phyloP scores from a whole-genome alignment of 2,329 filamentous ascomycete species.

The Ustulina deusta region DNA sequence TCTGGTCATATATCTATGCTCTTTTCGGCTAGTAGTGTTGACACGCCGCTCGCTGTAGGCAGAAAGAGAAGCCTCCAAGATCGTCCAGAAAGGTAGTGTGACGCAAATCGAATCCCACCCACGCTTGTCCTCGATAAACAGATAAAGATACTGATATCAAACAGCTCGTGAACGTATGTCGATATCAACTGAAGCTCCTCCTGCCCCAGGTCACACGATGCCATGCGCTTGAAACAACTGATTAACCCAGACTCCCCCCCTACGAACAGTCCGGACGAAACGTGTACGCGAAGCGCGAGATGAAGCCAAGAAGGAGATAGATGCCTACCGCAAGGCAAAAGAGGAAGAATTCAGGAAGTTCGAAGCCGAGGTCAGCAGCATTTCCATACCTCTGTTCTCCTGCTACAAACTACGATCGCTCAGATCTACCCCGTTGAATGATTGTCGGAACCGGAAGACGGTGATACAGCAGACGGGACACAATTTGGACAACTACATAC shows the following conservation, averaged over 20 bases:
- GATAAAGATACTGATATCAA: slow-evolving; percentile 9
- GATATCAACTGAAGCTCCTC: slow-evolving; percentile 24
- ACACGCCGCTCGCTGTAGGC: slow-evolving; percentile 67
- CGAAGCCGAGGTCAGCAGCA: slow-evolving; percentile 71
- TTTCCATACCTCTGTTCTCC: not conserved
- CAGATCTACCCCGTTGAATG: not conserved
- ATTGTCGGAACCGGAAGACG: not conserved
- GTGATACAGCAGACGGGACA: slow-evolving; percentile 1
- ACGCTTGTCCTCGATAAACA: not conserved
- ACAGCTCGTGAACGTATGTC: slow-evolving; percentile 35
- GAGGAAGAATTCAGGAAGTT: slow-evolving; percentile 96
- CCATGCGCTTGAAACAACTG: not conserved
- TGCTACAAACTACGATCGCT: not conserved
- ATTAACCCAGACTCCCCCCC: slow-evolving; percentile 39
- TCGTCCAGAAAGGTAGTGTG: slow-evolving; percentile 88
- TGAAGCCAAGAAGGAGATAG: slow-evolving; percentile 98
- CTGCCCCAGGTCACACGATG: slow-evolving; percentile 11
- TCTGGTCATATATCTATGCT: not conserved
- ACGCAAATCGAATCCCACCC: slow-evolving; percentile 8
- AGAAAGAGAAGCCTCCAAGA: slow-evolving; percentile 98
- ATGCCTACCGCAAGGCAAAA: slow-evolving; percentile 89
- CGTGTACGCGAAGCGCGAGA: slow-evolving; percentile 95
- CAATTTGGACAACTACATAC: slow-evolving; percentile 13
- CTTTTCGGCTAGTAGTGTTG: not conserved
- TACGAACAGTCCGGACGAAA: slow-evolving; percentile 80